phyloP scores from a whole-genome alignment of 768 basidiomycete species.

The Mycena indigotica region DNA sequence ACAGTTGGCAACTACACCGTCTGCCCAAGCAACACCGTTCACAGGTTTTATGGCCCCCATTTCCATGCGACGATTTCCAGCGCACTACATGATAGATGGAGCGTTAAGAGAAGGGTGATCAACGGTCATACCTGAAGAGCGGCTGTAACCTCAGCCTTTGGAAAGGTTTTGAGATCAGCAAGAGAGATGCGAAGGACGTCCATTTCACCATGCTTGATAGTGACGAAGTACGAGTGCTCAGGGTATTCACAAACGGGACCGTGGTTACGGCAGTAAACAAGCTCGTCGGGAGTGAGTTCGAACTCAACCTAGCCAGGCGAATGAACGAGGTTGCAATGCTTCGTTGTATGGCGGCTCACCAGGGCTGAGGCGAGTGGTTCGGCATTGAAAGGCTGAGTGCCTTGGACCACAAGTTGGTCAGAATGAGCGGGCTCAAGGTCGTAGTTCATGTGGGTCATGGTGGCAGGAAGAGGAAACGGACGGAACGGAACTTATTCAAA shows the following conservation, averaged over 20 bases:
- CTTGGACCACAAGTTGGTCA: conserved; percentile 46
- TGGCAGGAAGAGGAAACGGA: conserved; percentile 9
- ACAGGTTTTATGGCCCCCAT: conserved; percentile 63
- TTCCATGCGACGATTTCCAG: conserved; percentile 67
- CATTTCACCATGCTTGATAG: conserved; percentile 39
- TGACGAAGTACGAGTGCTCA: conserved; percentile 44
- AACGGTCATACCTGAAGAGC: conserved; percentile 54
- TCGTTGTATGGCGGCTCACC: no score
- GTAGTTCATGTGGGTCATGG: conserved; percentile 45
- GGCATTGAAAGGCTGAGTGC: conserved; percentile 63
- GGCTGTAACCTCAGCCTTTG: conserved; percentile 49
- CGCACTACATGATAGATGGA: conserved; percentile 43
- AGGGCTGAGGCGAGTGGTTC: conserved; percentile 61
- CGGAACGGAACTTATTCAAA: neutral
- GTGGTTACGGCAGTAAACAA: conserved; percentile 76
- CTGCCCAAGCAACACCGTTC: conserved; percentile 63
- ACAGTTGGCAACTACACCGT: conserved; percentile 72
- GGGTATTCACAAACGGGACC: conserved; percentile 58
- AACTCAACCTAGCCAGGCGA: conserved; percentile 36
- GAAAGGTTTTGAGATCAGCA: conserved; percentile 44
- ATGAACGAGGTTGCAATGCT: neutral
- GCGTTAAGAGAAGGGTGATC: conserved; percentile 1
- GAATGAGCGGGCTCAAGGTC: conserved; percentile 53
- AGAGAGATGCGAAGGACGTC: conserved; percentile 38
- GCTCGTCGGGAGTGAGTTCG: conserved; percentile 58